Base-by-base conservation (phyloP, 495 filamentous ascomycete genomes). In the Rostrohypoxylon terebratum region DNA sequence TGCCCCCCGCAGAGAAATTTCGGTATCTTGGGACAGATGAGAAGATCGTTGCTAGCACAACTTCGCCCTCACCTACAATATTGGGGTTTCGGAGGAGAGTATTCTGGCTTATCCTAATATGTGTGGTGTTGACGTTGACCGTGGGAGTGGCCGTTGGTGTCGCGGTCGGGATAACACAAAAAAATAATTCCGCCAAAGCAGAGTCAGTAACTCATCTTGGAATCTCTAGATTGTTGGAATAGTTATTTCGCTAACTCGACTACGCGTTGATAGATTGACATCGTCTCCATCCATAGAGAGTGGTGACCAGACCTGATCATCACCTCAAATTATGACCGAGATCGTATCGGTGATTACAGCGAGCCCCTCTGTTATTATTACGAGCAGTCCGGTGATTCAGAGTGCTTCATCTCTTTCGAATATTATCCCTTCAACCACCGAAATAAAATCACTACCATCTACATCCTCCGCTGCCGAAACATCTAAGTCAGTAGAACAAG, bases 111-210 rank as follows among this genome's bases (percentile, higher is more conserved):
- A 13, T 65, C 28, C 4, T 71, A 25, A 59, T 66, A 55, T 48
- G 54, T 40, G 13, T 71, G 36, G 13, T 65, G 18, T 38, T 72
- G 31, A 36, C 65, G 2, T 7, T 64, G 18, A 7, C 75, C 16
- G 36, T 66, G 28, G 68, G 55, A 45, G 45, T 63, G 23, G 63
- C 69, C 23, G 50, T 72, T 14, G 75, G 75, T 45, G 55, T 59
- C 14, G 75, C 61, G 13, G 75, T 77, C 11, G 75, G 64, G 7
- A 51, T 72, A 18, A 66, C 67, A n/a, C 63, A 59, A 16, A 69
- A 48, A 4, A 75, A 69, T 11, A 48, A 47, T n/a, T 38, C 57
- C 10, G 25, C n/a, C 9, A 60, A 66, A 31, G 28, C 54, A 21
- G n/a, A 36, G 68, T 71, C 21, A 66, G 68, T 60, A 6, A 16